Conservation (phyloP, 116 monocot species). For the Trichopus zeylanicus region DNA sequence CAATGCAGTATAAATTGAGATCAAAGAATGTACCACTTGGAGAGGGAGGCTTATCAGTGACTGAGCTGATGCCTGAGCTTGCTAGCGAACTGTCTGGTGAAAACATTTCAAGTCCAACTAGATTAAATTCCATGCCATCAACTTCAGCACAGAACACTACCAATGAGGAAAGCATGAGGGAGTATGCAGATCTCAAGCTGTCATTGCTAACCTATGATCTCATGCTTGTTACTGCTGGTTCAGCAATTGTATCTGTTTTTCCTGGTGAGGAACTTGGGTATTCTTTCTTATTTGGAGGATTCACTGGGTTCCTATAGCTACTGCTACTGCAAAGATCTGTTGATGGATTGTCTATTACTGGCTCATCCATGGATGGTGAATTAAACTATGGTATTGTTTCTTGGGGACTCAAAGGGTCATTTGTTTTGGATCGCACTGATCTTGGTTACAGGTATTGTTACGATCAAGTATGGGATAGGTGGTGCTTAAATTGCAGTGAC, state of each 20-base stretch:
- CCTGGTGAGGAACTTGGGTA: conserved; percentile 28
- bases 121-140: background rate
- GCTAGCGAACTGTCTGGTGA: conserved; percentile 21
- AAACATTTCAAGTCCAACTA: conserved; percentile 9
- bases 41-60: conserved; percentile 51
- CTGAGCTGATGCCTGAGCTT: conserved; percentile 38
- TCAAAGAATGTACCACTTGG: conserved; percentile 48
- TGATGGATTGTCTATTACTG: conserved; percentile 57
- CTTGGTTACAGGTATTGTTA: conserved; percentile 13
- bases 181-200: conserved; percentile 77
- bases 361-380: conserved; percentile 3
- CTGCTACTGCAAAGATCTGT: conserved; percentile 73
- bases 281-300: conserved; percentile 62
- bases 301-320: conserved; percentile 64
- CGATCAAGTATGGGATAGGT: conserved; percentile 37
- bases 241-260: conserved; percentile 20
- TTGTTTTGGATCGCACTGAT: conserved; percentile 33
- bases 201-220: conserved; percentile 73
- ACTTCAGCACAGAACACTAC: background rate
- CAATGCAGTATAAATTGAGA: conserved; percentile 58
- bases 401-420: conserved; percentile 30
- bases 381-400: conserved; percentile 4
- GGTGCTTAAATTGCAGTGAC: conserved; percentile 23
- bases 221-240: conserved; percentile 35
- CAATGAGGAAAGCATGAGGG: conserved; percentile 68